These are phyloP conservation scores for Pestalotiopsis sp. DNA, from an alignment of 2,329 filamentous ascomycete species.

Conservation along the genomic window DNA sequence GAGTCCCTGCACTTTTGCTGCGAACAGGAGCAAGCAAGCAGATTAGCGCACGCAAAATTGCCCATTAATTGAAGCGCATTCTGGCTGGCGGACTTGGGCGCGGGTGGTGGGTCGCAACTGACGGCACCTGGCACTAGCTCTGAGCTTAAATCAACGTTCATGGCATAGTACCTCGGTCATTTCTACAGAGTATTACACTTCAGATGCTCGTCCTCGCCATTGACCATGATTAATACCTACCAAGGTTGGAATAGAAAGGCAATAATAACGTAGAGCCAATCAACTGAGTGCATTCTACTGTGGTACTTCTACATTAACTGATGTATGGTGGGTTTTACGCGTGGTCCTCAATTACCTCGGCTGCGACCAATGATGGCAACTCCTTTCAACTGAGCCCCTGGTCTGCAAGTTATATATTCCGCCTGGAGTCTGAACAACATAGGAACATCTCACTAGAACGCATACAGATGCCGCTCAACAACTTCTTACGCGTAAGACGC, in stretches of 20 bases:
- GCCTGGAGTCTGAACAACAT: background rate
- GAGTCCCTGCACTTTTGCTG: background rate
- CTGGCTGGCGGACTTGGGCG: background rate
- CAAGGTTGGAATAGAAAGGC: background rate
- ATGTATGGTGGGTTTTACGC: background rate
- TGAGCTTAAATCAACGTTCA: background rate
- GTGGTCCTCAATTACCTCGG: background rate
- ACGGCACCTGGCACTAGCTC: background rate
- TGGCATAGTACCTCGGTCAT: background rate
- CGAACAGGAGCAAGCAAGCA: background rate
- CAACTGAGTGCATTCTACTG: background rate
- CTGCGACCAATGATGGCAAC: background rate
- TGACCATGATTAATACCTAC: background rate
- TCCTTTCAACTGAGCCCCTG: background rate
- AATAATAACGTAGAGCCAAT: background rate
- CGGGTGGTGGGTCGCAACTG: background rate
- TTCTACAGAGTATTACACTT: background rate
- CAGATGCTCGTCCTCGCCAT: background rate
- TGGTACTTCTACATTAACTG: background rate
- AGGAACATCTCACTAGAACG: background rate
- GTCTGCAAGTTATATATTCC: background rate
- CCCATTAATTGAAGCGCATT: background rate
- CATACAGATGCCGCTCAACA: background rate
- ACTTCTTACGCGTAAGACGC: background rate
- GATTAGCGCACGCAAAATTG: background rate